Evolutionary conservation across 164 flowering plant genomes (phyloP), one percentile per base, ranked within the genome.

Genomic region (Euptelea pleiosperma): DNA sequence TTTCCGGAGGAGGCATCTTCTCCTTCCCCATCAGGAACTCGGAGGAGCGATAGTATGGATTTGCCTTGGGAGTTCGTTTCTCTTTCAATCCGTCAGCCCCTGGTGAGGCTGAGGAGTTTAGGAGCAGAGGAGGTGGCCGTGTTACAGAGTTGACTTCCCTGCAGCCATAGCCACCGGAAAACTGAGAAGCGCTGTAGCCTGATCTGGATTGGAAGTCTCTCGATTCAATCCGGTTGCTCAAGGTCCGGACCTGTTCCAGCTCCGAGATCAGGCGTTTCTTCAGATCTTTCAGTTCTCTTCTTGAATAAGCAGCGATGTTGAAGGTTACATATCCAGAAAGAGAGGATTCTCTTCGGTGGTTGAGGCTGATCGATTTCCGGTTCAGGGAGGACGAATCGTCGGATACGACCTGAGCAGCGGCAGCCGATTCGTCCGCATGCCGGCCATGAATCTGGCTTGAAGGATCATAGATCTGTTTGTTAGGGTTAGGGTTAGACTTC

Each of bases 161-260:
- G 9, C 43, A 53, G 25, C 57, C 65, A 18, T 48, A 36, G 30
- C 29, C 41, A 12, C 64, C 60, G 31, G 71, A 44, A 36, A 59
- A 46, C 40, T 57, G 56, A 9, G 66, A 61, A 24, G 57, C 51
- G 56, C 67, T 64, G 44, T 51, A 43, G 31, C 67, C 70, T 25
- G 83, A 72, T 64, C 69, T 52, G 53, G 57, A 48, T 33, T 45
- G 67, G 15, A 69, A 37, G 16, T 74, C 79, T 4, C 77, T 70
- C 1, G 83, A 64, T 7, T 85, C 87, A 61, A 91, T 77, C 34
- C 82, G 81, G 15, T 63, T 67, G 19, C 41, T 62, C 35, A 89
- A 48, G 21, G 36, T 58, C 11, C 90, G 77, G 50, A 88, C 72
- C 72, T 75, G 80, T 2, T 84, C 77, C 0, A 88, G 79, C 77